Evolutionary conservation across 2,329 filamentous ascomycete species (phyloP), one percentile per base, ranked within the genome.

Genomic region (Verruconis gallopava): DNA sequence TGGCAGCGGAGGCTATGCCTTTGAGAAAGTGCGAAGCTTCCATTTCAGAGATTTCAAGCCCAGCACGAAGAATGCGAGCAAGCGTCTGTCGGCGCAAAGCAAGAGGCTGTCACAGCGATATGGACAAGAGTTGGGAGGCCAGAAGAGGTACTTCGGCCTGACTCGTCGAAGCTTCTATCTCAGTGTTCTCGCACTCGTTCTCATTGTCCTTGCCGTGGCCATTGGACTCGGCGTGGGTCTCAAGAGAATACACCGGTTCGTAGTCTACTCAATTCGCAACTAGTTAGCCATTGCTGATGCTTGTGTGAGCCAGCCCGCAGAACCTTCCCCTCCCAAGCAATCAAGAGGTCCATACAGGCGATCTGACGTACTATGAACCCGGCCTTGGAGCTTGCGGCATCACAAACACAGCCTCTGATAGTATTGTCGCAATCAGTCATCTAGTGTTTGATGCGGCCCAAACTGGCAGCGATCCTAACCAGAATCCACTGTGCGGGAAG

Each of bases 401-500:
- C 19, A 28, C 25, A 4, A 50, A 45, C 33, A 5, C 15, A 3
- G 42, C 46, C 15, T 5, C 21, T 6, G 49, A 55, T 13, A 38
- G 41, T 15, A 48, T 56, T 40, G 49, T 48, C 39, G 53, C 53
- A 19, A 42, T 54, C 37, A 45, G 48, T 14, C 33, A 48, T 28
- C 17, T 36, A 11, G 40, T 48, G 14, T 53, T 53, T 46, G 32
- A 46, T 13, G 41, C 49, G 9, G 46, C 34, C 13, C 35, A 43
- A 33, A 43, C 30, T 11, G 39, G 44, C n/a, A 30, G 28, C 4
- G 53, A 56, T 34, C 50, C 53, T 5, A 56, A 56, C 45, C 46
- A 46, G 3, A 56, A 56, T 42, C 47, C 51, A 13, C 44, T 46
- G 14, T 56, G 53, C 40, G 48, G 50, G 43, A 48, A 47, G 37